phyloP scores from a whole-genome alignment of 192 early-diverging fungal species.

The Backusella tarrabulga region DNA sequence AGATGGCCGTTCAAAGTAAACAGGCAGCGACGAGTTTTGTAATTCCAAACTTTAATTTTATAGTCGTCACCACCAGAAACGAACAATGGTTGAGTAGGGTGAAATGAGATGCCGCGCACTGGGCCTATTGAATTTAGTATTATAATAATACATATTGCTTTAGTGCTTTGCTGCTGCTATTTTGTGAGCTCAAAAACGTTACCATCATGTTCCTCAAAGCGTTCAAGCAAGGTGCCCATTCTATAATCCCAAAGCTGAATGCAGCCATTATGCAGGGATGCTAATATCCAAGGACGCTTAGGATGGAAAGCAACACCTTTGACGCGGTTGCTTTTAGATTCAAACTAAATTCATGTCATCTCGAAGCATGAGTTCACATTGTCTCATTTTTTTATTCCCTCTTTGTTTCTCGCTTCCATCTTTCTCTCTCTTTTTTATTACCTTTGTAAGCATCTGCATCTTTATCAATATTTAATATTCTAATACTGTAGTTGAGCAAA shows the following conservation, averaged over 20 bases:
- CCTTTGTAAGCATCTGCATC: conserved; percentile 84
- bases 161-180: not conserved
- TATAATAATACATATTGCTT: not conserved
- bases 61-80: conserved; percentile 99
- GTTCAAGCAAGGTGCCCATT: conserved; percentile 96
- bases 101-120: conserved; percentile 95
- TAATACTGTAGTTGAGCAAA: not conserved
- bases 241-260: conserved; percentile 99
- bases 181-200: not conserved
- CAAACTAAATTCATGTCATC: conserved; percentile 71
- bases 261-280: conserved; percentile 95
- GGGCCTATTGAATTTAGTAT: conserved; percentile 73
- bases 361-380: not conserved
- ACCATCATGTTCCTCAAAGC: conserved; percentile 99
- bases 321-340: conserved; percentile 98
- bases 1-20: conserved; percentile 98
- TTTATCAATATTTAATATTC: conserved; percentile 22
- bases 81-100: conserved; percentile 94
- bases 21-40: conserved; percentile 93
- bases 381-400: not conserved
- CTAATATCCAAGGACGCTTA: conserved; percentile 98
- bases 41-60: conserved; percentile 99
- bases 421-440: conserved; percentile 21
- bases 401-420: conserved; percentile 23
- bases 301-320: conserved; percentile 96